Evolutionary conservation across 1,284 basidiomycete genomes (phyloP).

Genomic region (Cryptococcus sp.): DNA sequence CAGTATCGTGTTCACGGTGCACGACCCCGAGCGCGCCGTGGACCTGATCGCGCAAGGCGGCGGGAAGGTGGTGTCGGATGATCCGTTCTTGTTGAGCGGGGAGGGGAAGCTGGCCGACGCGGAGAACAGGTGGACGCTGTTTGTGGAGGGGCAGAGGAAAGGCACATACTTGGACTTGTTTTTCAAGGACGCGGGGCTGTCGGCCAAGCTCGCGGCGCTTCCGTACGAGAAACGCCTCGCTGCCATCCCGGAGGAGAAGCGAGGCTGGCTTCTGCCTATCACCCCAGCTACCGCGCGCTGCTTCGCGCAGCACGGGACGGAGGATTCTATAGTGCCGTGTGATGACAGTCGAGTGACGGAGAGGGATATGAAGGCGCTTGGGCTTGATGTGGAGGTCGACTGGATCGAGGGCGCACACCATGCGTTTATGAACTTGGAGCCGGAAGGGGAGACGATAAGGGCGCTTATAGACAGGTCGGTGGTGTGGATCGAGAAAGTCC

Average conservation of each 20-base stretch:
- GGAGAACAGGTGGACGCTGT: slow-evolving; percentile 3
- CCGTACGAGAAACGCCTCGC: slow-evolving; percentile 5
- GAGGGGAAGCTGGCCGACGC: neutral
- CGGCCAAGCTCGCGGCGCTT: neutral
- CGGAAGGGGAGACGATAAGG: no score
- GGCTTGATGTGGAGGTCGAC: neutral
- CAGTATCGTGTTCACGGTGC: neutral
- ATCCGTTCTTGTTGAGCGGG: neutral
- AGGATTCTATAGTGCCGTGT: slow-evolving; percentile 5
- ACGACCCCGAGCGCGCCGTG: neutral
- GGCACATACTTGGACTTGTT: slow-evolving; percentile 9
- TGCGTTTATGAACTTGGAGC: slow-evolving; percentile 1
- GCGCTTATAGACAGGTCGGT: no score
- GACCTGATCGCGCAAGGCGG: neutral
- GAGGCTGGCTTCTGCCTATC: slow-evolving; percentile 4
- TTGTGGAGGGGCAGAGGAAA: neutral
- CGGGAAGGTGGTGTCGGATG: slow-evolving; percentile 3
- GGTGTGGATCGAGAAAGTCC: no score
- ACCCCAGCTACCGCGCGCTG: neutral
- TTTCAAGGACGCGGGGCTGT: slow-evolving; percentile 7
- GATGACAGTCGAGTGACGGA: slow-evolving; percentile 1
- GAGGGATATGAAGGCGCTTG: slow-evolving; percentile 1
- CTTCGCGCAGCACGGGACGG: slow-evolving; percentile 9
- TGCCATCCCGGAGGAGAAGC: slow-evolving; percentile 6
- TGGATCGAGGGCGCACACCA: slow-evolving; percentile 13